These are phyloP conservation scores for Metschnikowia drakensbergensis DNA, from an alignment of 805 yeast species.

Conservation along the genomic window DNA sequence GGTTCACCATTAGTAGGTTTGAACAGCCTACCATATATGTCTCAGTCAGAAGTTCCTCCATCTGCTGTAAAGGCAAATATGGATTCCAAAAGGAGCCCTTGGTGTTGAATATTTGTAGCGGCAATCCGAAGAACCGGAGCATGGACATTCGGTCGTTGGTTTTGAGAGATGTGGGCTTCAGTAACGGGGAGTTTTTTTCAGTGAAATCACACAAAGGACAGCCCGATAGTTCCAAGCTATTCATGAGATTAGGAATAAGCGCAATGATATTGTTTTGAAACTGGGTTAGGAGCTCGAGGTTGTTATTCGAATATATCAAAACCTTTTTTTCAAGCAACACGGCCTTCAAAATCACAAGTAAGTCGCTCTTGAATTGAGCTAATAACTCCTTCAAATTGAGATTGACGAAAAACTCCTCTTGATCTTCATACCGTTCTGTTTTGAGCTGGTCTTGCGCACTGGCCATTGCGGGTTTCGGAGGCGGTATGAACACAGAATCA, in stretches of 20 bases:
- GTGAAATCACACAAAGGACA: conserved; percentile 62
- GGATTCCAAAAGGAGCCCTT: conserved; percentile 88
- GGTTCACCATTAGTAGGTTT: conserved; percentile 72
- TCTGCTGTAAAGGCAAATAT: conserved; percentile 88
- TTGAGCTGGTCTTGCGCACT: conserved; percentile 14
- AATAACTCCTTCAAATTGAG: conserved; percentile 66
- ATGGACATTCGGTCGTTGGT: conserved; percentile 77
- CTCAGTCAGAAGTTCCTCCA: conserved; percentile 65
- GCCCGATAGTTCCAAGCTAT: conserved; percentile 71
- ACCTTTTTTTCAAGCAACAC: conserved; percentile 71
- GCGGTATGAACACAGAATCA: conserved; percentile 12
- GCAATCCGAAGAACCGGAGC: conserved; percentile 79
- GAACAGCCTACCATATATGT: conserved; percentile 84
- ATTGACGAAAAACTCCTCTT: conserved; percentile 54
- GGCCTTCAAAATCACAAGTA: conserved; percentile 70
- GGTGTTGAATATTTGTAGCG: conserved; percentile 75
- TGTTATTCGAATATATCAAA: conserved; percentile 67
- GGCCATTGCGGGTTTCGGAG: background rate
- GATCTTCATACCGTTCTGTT: conserved; percentile 22
- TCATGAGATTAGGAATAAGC: conserved; percentile 74
- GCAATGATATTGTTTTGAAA: conserved; percentile 81
- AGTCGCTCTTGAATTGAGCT: conserved; percentile 51
- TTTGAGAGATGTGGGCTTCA: conserved; percentile 61
- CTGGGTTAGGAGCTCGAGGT: conserved; percentile 76
- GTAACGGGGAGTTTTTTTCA: conserved; percentile 45